A percentile compares a stretch with the other conserved stretches of the same genome.
phyloP scores from a whole-genome alignment of 2,329 filamentous ascomycete species.

The Pseudocercospora fuligena region DNA sequence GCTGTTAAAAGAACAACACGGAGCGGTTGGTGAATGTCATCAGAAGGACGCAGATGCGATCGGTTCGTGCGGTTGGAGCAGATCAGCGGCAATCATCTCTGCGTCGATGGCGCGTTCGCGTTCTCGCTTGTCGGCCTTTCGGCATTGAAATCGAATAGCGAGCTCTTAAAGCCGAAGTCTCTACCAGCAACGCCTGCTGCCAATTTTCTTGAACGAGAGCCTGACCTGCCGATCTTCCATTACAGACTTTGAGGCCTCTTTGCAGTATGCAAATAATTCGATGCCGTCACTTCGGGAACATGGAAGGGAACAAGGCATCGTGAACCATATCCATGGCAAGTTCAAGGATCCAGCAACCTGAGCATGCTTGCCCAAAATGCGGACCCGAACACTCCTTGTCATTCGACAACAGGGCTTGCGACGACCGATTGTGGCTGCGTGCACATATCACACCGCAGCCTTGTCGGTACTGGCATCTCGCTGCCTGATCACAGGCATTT shows the following conservation, averaged over 20 bases:
- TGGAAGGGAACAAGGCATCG: neutral
- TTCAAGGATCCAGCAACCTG: too few species aligned
- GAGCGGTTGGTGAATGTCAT: neutral
- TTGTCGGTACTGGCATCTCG: neutral
- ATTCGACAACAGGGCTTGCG: too few species aligned
- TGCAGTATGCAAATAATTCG: neutral
- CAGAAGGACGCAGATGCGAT: neutral
- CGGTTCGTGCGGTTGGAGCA: neutral
- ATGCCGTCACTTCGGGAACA: neutral
- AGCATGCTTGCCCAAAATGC: too few species aligned
- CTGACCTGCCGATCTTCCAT: neutral
- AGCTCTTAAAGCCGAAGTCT: neutral
- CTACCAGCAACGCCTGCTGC: too few species aligned
- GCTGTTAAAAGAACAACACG: neutral
- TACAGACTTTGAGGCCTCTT: neutral
- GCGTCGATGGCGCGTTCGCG: neutral
- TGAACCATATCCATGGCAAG: too few species aligned
- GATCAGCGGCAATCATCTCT: too few species aligned
- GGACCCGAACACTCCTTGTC: too few species aligned
- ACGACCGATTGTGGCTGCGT: neutral
- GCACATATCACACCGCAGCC: neutral
- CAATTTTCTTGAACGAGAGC: too few species aligned
- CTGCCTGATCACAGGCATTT: neutral
- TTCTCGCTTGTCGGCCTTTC: neutral
- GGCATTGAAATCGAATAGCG: neutral